Evolutionary conservation across 257 asterid species (phyloP), one percentile per base, ranked within the genome.

Genomic region (Capsicum chinense): DNA sequence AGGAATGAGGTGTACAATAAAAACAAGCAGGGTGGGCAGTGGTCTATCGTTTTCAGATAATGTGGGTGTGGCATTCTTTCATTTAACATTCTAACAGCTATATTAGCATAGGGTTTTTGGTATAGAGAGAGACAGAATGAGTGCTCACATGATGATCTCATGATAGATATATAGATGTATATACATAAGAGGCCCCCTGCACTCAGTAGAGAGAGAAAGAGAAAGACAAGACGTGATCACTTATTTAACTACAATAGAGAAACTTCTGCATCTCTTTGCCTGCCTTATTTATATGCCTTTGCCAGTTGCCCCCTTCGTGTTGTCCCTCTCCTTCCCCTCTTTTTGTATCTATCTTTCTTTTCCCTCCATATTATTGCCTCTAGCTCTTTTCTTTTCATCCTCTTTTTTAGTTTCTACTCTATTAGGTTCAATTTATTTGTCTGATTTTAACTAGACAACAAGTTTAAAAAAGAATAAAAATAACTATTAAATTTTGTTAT

Each of bases 111-210:
- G 79, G 79, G 79, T 71, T 71, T 70, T 71, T 8, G 12, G 1
- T 4, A 26, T 26, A 54, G 63, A 54, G 59, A 76, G 82, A 54
- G 15, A 74, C 57, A 74, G 47, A 76, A 76, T 76, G 64, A 78
- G 50, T 78, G 11, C 64, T 52, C 64, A 78, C 82, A 78, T 78
- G 66, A 78, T 78, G 82, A 78, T 56, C 82, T 78, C 82, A 78
- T 78, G 82, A 78, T 78, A 78, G 21, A 71, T 5, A 11, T 5
- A 59, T 59, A 39, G 44, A 39, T 44, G 7, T 44, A 44, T 44
- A 44, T 44, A 57, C 2, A 63, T 33, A 33, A 21, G 69, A 39
- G 69, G 7, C 79, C 79, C 35, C 35, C 15, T 39, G 44, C 44
- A 6, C 13, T 11, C 8, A 67, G 76, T 67, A 67, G 71, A 64